Conservation (phyloP, 2,329 filamentous ascomycete genomes). For the Trichoderma koningiopsis region DNA sequence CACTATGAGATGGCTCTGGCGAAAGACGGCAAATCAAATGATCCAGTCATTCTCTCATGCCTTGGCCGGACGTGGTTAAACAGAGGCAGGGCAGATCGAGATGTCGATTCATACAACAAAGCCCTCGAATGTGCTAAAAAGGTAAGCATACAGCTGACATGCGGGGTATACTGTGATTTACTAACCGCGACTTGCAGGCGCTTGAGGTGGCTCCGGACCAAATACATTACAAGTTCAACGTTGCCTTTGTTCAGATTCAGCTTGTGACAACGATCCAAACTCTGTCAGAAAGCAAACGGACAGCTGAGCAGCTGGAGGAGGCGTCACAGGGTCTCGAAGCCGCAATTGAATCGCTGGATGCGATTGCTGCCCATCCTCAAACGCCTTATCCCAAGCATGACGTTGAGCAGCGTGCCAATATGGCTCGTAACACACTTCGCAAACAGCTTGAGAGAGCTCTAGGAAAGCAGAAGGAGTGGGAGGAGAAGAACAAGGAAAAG, state of each 20-base stretch:
- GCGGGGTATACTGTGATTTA: neutral
- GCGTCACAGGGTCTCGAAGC: slow-evolving; percentile 80
- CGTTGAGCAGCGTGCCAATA: slow-evolving; percentile 92
- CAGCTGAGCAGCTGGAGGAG: slow-evolving; percentile 76
- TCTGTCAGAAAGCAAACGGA: slow-evolving; percentile 74
- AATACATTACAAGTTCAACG: slow-evolving; percentile 93
- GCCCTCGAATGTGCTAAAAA: slow-evolving; percentile 64
- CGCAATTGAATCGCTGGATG: slow-evolving; percentile 73
- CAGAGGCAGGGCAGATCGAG: slow-evolving; percentile 67
- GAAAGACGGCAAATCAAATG: slow-evolving; percentile 72
- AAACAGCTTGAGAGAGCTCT: slow-evolving; percentile 87
- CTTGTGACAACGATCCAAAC: slow-evolving; percentile 79
- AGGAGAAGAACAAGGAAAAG: slow-evolving; percentile 88
- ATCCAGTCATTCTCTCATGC: slow-evolving; percentile 79
- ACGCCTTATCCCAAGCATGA: slow-evolving; percentile 89
- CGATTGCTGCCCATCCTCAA: slow-evolving; percentile 62
- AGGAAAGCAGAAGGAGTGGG: slow-evolving; percentile 84
- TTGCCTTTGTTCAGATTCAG: slow-evolving; percentile 96
- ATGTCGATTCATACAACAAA: slow-evolving; percentile 59
- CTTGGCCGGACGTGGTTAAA: slow-evolving; percentile 86
- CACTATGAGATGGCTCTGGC: slow-evolving; percentile 85
- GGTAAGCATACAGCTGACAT: slow-evolving; percentile 44
- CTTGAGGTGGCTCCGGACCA: slow-evolving; percentile 79
- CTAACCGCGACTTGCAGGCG: slow-evolving; percentile 51
- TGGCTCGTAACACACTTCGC: slow-evolving; percentile 93